Evolutionary conservation across 108 stramenopile species (phyloP), one percentile per base, ranked within the genome.

Genomic region (Parietichytrium sp.): DNA sequence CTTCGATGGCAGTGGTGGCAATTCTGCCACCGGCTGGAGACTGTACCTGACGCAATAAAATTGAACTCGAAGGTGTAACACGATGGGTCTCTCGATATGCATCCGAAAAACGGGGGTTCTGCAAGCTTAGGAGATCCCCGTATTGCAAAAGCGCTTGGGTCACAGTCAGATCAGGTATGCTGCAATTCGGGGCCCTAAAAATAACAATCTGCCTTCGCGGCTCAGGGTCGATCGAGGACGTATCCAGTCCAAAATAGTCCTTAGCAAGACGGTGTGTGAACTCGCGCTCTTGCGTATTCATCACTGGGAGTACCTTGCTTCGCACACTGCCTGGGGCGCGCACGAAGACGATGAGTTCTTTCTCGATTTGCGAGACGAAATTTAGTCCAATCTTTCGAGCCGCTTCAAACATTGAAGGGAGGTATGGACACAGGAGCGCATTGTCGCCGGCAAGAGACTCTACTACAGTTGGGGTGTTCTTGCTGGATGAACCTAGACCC

Each of bases 141-240:
- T 45, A 72, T 47, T 72, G 33, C 6, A 72, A 20, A 0, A 72
- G 36, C 2, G 61, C 61, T 25, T 72, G 61, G 3, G 45, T 72
- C 33, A 72, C 61, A 1, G 61, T 33, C 61, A 72, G 36, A 13
- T 72, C 61, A n/a, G 61, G 61, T 25, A 45, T 42, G 38, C 33
- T 10, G 6, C 38, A 33, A 25, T 72, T 16, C 2, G 61, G 29
- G 10, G 61, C 45, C 61, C 45, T 72, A 15, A 45, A 42, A 10
- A 72, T 13, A 7, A 72, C 61, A 38, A 72, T 72, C 23, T 72
- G 61, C 1, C 61, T 33, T 23, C 45, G 36, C 33, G 61, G 61
- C 33, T 72, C 61, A 10, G 61, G 61, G 61, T 72, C 61, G 15
- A 72, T 27, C 6, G 61, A 72, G 10, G 61, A 25, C 38, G 61